Evolutionary conservation across 371 early-diverging fungal species (phyloP).

Genomic region (Mortierella sp.): DNA sequence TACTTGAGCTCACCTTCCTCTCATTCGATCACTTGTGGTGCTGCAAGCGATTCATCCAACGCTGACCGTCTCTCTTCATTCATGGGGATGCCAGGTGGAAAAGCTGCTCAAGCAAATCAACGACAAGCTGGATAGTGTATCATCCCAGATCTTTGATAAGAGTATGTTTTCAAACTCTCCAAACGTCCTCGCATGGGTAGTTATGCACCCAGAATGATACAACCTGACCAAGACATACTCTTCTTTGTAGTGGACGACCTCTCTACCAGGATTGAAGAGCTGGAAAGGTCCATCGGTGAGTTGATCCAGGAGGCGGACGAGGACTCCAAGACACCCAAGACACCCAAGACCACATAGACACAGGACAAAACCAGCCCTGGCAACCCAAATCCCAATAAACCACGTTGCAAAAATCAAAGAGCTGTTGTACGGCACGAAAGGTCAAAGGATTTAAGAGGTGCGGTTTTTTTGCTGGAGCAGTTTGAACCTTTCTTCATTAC

Average conservation of each 20-base stretch:
- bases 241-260: slow-evolving; percentile 41
- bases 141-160: slow-evolving; percentile 34
- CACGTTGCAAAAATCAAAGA: background rate
- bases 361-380: background rate
- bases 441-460: too few species aligned
- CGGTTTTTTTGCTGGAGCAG: too few species aligned
- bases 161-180: slow-evolving; percentile 18
- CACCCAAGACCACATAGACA: slow-evolving; percentile 8
- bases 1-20: slow-evolving; percentile 3
- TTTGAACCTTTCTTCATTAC: background rate
- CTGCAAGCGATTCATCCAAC: background rate
- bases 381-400: background rate
- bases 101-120: slow-evolving; percentile 47
- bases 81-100: slow-evolving; percentile 23
- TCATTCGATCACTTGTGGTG: too few species aligned
- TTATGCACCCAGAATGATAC: too few species aligned
- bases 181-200: too few species aligned
- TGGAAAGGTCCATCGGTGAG: slow-evolving; percentile 52
- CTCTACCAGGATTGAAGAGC: slow-evolving; percentile 49
- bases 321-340: slow-evolving; percentile 22
- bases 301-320: slow-evolving; percentile 45
- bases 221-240: background rate
- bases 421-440: too few species aligned
- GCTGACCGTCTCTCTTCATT: background rate
- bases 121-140: slow-evolving; percentile 43